phyloP scores from a whole-genome alignment of 2,329 filamentous ascomycete genomes.

The Beauveria brongniartii region DNA sequence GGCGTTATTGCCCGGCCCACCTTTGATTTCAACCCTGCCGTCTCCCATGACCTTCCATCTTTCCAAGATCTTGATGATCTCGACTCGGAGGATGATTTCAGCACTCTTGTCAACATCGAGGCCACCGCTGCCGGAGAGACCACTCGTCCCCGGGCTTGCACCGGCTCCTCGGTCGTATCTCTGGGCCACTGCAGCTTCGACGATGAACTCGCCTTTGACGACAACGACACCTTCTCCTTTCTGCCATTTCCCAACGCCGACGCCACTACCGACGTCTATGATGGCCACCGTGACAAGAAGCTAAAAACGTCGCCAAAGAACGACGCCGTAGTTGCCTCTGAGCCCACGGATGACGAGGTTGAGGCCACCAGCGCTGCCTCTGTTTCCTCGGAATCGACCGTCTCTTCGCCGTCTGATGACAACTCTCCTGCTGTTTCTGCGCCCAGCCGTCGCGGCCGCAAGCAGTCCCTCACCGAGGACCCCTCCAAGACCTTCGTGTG shows the following conservation, averaged over 20 bases:
- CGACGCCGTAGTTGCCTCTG: slow-evolving; percentile 31
- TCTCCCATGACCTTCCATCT: slow-evolving; percentile 54
- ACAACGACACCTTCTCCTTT: slow-evolving; percentile 56
- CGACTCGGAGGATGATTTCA: slow-evolving; percentile 85
- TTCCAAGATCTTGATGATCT: slow-evolving; percentile 86
- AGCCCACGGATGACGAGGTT: slow-evolving; percentile 28
- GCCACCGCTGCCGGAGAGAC: slow-evolving; percentile 43
- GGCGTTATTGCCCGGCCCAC: slow-evolving; percentile 34
- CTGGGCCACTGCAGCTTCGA: slow-evolving; percentile 72
- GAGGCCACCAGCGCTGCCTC: slow-evolving; percentile 28
- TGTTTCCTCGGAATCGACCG: slow-evolving; percentile 30
- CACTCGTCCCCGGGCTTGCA: slow-evolving; percentile 63
- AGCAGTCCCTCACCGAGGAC: slow-evolving; percentile 96
- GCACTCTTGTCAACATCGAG: slow-evolving; percentile 61
- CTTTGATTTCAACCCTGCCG: slow-evolving; percentile 42
- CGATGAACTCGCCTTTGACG: slow-evolving; percentile 67
- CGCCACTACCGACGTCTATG: slow-evolving; percentile 28
- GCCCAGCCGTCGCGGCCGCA: slow-evolving; percentile 87
- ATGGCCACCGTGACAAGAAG: slow-evolving; percentile 49
- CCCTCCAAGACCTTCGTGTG: slow-evolving; percentile 98
- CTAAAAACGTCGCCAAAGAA: slow-evolving; percentile 41
- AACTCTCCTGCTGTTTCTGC: slow-evolving; percentile 36
- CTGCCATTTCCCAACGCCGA: slow-evolving; percentile 56
- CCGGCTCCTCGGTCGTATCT: slow-evolving; percentile 57
- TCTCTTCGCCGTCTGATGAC: slow-evolving; percentile 35